Evolutionary conservation across 768 basidiomycete genomes (phyloP).

Genomic region (Leccinum longicurvipes): DNA sequence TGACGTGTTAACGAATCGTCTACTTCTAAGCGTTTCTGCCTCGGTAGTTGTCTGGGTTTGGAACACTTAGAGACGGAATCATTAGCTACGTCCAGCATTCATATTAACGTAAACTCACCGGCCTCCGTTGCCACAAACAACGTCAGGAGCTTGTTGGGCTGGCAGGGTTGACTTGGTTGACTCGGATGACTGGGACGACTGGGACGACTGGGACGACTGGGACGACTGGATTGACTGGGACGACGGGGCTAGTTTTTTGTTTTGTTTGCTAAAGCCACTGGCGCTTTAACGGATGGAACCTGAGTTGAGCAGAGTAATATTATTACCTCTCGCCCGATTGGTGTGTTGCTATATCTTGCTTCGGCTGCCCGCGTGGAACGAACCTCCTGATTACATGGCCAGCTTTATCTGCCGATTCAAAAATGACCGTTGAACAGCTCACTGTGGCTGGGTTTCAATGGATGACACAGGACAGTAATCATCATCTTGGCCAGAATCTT

Average conservation of each 20-base stretch:
- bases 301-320: background rate
- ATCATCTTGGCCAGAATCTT: background rate
- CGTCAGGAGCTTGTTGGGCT: too few species aligned
- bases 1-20: background rate
- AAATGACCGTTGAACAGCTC: background rate
- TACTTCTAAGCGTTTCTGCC: background rate
- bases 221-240: too few species aligned
- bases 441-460: background rate
- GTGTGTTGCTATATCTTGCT: fast-evolving
- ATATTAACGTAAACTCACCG: too few species aligned
- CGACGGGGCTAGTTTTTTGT: too few species aligned
- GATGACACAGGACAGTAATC: background rate
- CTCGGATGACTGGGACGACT: too few species aligned
- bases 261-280: too few species aligned
- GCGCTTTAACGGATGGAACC: background rate
- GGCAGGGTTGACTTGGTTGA: too few species aligned
- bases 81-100: background rate
- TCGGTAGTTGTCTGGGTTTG: background rate
- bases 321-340: background rate
- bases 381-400: slow-evolving; percentile 4
- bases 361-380: background rate
- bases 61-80: background rate
- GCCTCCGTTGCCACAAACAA: too few species aligned
- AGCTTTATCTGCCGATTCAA: background rate
- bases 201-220: too few species aligned